Evolutionary conservation across 306 rosid genomes (phyloP).

Genomic region (Medicago lupulina): DNA sequence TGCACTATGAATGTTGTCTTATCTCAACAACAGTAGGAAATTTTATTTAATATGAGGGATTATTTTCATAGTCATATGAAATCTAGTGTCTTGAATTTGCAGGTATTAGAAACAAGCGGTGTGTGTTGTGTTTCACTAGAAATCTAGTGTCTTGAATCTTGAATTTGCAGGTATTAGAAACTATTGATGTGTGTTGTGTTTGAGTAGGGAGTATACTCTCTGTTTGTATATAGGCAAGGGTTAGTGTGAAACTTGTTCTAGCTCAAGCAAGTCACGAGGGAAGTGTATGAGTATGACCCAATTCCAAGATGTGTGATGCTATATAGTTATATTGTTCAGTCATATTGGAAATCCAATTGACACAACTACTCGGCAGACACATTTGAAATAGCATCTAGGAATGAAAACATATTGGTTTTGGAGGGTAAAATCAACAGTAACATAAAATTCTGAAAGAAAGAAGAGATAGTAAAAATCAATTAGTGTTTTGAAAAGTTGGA

Average conservation of each 20-base stretch:
- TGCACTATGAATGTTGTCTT: constrained; percentile 41
- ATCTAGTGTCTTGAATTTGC: not conserved
- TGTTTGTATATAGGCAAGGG: constrained; percentile 8
- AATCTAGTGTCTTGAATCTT: not conserved
- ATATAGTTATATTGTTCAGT: not conserved
- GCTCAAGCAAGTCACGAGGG: not conserved
- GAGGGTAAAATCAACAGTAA: not conserved
- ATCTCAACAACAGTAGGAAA: constrained; percentile 36
- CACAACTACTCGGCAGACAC: not conserved
- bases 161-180: not conserved
- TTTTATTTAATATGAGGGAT: constrained; percentile 41
- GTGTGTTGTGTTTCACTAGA: not conserved
- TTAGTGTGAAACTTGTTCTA: not conserved
- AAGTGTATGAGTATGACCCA: not conserved
- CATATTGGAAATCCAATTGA: not conserved
- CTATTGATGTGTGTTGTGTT: not conserved
- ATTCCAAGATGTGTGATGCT: not conserved
- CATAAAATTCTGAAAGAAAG: not conserved
- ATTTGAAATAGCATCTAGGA: not conserved
- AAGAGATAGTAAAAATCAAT: not conserved
- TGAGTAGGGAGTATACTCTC: not conserved
- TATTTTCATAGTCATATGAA: constrained; percentile 38
- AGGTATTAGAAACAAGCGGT: not conserved
- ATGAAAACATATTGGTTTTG: not conserved
- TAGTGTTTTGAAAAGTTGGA: not conserved